Conservation (phyloP, 2,329 filamentous ascomycete genomes). For the Cytospora chrysosperma region DNA sequence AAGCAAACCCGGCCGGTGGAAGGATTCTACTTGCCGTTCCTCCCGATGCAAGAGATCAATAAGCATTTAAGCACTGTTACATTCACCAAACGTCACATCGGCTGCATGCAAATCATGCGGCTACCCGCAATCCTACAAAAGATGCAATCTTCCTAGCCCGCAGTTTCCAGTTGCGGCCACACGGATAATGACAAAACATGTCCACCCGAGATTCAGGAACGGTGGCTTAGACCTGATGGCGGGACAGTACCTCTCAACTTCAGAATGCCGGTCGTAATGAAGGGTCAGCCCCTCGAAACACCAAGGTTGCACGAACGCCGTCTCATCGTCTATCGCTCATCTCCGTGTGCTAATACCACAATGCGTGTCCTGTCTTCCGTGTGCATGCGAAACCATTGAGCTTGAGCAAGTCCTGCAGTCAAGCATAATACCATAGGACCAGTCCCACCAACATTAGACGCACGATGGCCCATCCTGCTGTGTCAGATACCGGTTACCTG, state of each 20-base stretch:
- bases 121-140: slow-evolving; percentile 10
- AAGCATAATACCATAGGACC: slow-evolving; percentile 1
- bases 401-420: slow-evolving; percentile 13
- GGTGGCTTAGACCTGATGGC: neutral
- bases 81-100: neutral
- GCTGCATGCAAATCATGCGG: slow-evolving; percentile 15
- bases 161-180: neutral
- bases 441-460: neutral
- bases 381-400: neutral
- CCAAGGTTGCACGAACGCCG: slow-evolving; percentile 13
- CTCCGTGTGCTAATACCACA: slow-evolving; percentile 15
- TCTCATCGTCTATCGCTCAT: slow-evolving; percentile 20
- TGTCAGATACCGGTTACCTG: slow-evolving; percentile 32
- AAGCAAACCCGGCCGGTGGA: neutral
- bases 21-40: neutral
- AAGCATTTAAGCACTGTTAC: neutral
- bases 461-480: neutral
- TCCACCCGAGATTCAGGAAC: neutral
- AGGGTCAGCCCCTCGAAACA: slow-evolving; percentile 4
- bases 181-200: neutral
- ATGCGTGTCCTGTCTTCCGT: slow-evolving; percentile 13
- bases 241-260: neutral
- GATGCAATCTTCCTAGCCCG: neutral
- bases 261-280: neutral
- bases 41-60: neutral